Conservation (phyloP, 352 stramenopile genomes). For the Globisporangium parvum region DNA sequence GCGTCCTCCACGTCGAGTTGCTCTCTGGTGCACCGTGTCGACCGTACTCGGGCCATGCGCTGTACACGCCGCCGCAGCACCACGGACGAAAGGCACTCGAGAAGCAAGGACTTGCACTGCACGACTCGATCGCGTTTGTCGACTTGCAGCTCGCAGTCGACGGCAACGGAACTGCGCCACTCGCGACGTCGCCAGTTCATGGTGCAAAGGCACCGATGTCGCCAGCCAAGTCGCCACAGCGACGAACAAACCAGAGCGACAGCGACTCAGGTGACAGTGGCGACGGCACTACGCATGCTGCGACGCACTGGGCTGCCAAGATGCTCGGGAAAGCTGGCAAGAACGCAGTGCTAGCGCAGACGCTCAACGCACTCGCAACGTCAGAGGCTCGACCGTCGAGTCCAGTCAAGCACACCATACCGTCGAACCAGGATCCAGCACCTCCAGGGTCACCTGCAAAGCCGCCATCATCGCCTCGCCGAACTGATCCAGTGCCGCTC, state of each 20-base stretch:
- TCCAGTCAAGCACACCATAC: conserved; percentile 6
- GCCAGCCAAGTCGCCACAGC: conserved; percentile 6
- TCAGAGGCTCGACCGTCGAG: conserved; percentile 9
- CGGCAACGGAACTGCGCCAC: conserved; percentile 9
- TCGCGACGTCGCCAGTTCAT: neutral
- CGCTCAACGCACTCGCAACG: conserved; percentile 50
- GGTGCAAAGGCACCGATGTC: conserved; percentile 2
- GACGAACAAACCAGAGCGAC: conserved; percentile 9
- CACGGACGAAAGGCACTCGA: conserved; percentile 17
- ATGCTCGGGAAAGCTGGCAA: conserved; percentile 47
- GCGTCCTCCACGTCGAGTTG: conserved; percentile 63
- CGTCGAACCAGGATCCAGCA: conserved; percentile 5
- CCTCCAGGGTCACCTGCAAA: conserved; percentile 17
- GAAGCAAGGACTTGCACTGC: conserved; percentile 21
- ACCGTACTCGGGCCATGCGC: conserved; percentile 64
- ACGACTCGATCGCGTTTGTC: conserved; percentile 62
- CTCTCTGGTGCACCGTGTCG: conserved; percentile 52
- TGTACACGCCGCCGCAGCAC: conserved; percentile 52
- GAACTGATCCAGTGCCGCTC: conserved; percentile 3
- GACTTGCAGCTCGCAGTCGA: conserved; percentile 49
- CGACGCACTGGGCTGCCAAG: conserved; percentile 55
- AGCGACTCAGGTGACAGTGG: neutral
- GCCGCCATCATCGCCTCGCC: neutral
- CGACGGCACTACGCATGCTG: conserved; percentile 15
- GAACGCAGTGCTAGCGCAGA: conserved; percentile 51